A percentile compares a stretch with the other conserved stretches of the same genome.
These are phyloP conservation scores for Boeremia lycopersici DNA, from an alignment of 2,329 filamentous ascomycete genomes.

Conservation along the genomic window DNA sequence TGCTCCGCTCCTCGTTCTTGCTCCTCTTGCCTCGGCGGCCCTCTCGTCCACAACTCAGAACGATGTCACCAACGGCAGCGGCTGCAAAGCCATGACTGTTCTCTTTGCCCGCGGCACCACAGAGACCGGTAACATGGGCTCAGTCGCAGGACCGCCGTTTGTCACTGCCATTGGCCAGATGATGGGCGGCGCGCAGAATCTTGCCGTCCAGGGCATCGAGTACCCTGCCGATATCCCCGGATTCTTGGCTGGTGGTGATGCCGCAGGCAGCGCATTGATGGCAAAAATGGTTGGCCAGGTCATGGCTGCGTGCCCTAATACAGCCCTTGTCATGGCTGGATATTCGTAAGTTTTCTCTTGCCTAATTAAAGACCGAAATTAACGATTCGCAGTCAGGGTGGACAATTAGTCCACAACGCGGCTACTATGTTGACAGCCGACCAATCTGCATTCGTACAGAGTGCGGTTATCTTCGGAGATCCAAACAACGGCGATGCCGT, in stretches of 20 bases:
- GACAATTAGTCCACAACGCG: conserved; percentile 54
- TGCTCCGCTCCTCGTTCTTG: conserved; percentile 16
- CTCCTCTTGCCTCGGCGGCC: conserved; percentile 21
- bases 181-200: conserved; percentile 50
- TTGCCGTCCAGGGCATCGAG: conserved; percentile 61
- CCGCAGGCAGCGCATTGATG: conserved; percentile 53
- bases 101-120: conserved; percentile 64
- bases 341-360: conserved; percentile 51
- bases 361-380: background rate
- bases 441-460: conserved; percentile 30
- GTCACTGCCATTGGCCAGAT: conserved; percentile 52
- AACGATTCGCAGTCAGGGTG: conserved; percentile 41
- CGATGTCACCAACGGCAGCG: conserved; percentile 34
- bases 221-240: conserved; percentile 57
- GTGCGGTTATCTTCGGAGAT: conserved; percentile 47
- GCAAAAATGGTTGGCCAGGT: conserved; percentile 49
- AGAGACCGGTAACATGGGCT: conserved; percentile 60
- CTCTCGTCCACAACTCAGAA: conserved; percentile 33
- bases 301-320: conserved; percentile 51
- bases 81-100: conserved; percentile 57
- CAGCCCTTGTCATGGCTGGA: conserved; percentile 55
- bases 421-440: conserved; percentile 39
- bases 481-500: conserved; percentile 44
- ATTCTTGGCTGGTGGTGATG: conserved; percentile 56
- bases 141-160: conserved; percentile 57